These are phyloP conservation scores for Streptanthus diversifolius DNA, from an alignment of 345 rosid species.

Conservation along the genomic window DNA sequence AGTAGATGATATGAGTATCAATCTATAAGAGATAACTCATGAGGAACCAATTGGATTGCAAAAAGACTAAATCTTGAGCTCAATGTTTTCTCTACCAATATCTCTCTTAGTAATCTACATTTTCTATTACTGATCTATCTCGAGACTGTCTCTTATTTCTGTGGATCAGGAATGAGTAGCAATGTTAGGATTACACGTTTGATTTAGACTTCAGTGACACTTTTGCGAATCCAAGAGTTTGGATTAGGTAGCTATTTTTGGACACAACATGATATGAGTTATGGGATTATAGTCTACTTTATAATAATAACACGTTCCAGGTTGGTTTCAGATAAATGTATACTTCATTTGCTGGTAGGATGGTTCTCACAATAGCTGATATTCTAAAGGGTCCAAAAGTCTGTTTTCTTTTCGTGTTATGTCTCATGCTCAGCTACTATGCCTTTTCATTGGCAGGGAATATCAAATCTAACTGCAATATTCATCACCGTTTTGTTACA, in stretches of 20 bases:
- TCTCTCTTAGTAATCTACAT: not conserved
- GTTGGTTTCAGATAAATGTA: not conserved
- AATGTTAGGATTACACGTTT: not conserved
- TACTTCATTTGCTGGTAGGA: not conserved
- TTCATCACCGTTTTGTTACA: constrained; percentile 29
- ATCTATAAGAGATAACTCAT: not conserved
- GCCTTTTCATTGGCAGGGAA: not conserved
- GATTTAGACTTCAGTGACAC: not conserved
- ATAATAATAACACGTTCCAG: not conserved
- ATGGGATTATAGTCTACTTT: not conserved
- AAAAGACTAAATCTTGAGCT: not conserved
- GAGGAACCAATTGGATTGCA: not conserved
- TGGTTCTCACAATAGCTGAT: constrained; percentile 11
- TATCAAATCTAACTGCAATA: not conserved
- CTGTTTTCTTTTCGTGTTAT: not conserved
- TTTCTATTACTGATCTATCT: not conserved
- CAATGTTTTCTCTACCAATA: not conserved
- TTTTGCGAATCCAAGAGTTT: constrained; percentile 6
- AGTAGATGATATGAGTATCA: not conserved
- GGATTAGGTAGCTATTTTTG: not conserved
- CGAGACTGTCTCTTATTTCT: not conserved
- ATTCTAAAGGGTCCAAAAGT: not conserved
- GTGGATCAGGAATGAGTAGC: not conserved
- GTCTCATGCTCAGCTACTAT: not conserved
- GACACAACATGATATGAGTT: not conserved